A percentile compares a stretch with the other conserved stretches of the same genome.
Conservation (phyloP, 2,329 filamentous ascomycete species). For the Epichloe glyceriae region DNA sequence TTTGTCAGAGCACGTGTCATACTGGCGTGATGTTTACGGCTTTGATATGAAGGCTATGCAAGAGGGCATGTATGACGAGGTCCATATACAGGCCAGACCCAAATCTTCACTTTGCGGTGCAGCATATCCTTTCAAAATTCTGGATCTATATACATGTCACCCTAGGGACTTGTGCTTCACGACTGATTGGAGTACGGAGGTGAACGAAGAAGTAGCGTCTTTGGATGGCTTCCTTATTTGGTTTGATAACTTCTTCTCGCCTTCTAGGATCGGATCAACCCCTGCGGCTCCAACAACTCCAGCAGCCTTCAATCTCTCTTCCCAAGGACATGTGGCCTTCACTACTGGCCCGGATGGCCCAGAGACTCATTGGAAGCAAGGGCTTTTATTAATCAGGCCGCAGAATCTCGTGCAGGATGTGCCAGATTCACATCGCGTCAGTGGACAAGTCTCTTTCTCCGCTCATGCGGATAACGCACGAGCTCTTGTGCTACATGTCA, state of each 20-base stretch:
- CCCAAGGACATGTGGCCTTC: slow-evolving; percentile 59
- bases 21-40: slow-evolving; percentile 88
- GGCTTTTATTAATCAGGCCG: slow-evolving; percentile 56
- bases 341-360: slow-evolving; percentile 69
- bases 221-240: slow-evolving; percentile 85
- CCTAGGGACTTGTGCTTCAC: slow-evolving; percentile 65
- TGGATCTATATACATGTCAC: slow-evolving; percentile 64
- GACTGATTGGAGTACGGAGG: slow-evolving; percentile 48
- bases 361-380: slow-evolving; percentile 86
- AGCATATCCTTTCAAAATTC: slow-evolving; percentile 53
- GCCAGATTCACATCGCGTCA: slow-evolving; percentile 44
- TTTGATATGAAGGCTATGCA: slow-evolving; percentile 93
- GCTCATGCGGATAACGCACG: slow-evolving; percentile 58
- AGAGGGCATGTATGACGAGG: slow-evolving; percentile 66
- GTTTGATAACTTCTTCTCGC: slow-evolving; percentile 89
- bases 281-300: slow-evolving; percentile 41
- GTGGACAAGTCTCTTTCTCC: slow-evolving; percentile 56
- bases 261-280: slow-evolving; percentile 39
- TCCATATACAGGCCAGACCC: slow-evolving; percentile 62
- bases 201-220: slow-evolving; percentile 49
- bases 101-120: slow-evolving; percentile 44
- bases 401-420: slow-evolving; percentile 32
- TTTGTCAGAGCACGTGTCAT: slow-evolving; percentile 62
- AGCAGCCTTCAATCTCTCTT: slow-evolving; percentile 45
- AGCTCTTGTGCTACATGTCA: slow-evolving; percentile 49